Evolutionary conservation across 2,329 filamentous ascomycete genomes (phyloP), one percentile per base, ranked within the genome.

Genomic region (Cercospora sojina): DNA sequence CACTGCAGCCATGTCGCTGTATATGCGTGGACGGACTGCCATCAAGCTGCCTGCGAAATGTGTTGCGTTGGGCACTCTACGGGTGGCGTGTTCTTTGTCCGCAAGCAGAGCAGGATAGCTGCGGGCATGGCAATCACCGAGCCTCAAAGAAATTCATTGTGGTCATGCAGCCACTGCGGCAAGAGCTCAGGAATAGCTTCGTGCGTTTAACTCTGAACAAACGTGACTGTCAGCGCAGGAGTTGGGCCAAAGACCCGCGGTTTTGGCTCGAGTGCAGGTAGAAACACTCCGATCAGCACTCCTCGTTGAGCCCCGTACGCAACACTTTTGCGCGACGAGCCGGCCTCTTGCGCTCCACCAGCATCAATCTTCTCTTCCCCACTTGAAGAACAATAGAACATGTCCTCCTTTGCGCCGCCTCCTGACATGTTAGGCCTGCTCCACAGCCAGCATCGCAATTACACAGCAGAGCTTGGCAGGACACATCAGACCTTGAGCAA

Each of bases 401-500:
- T 67, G 68, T 67, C 65, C 29, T 62, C 64, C 61, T 55, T 58
- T 55, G 61, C 51, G 9, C 49, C 49, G 49, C 29, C 65, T 18
- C 59, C 66, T 43, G 59, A 71, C 60, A 70, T 74, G 61, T 71
- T 73, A 9, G 61, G 67, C 20, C 38, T 74, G 35, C 70, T 76
- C 13, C 69, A 74, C 58, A 60, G 69, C 12, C 73, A 75, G 59
- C 72, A 74, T 63, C 64, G 62, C 25, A 67, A 69, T 66, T 75
- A 74, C 64, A 73, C 66, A 32, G 60, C 66, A 41, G 72, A 75
- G 57, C 70, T 76, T 13, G 72, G 67, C 35, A 55, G 65, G n/a
- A 75, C 71, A 12, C 73, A 75, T 64, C 68, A 72, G 43, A 64
- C 62, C 12, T 68, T 76, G 13, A 70, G 72, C 67, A 75, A 73